Conservation (phyloP, 306 rosid genomes). For the Lagenaria siceraria region DNA sequence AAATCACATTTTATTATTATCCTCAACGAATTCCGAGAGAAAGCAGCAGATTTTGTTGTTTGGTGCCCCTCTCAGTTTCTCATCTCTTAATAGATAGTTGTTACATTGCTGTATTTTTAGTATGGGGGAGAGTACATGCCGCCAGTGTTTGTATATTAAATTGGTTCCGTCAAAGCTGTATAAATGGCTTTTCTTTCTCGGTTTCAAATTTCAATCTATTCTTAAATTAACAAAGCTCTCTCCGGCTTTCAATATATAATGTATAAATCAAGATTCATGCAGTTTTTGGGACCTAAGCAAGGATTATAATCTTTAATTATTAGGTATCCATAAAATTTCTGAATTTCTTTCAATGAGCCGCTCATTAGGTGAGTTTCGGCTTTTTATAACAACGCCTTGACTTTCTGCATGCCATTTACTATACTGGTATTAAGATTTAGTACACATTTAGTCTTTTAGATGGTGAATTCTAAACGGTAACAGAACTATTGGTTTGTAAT, state of each 20-base stretch:
- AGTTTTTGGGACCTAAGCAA: not conserved
- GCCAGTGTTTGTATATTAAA: constrained; percentile 5
- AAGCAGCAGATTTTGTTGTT: constrained; percentile 8
- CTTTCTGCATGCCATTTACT: no score
- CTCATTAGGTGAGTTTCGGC: no score
- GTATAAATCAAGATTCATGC: not conserved
- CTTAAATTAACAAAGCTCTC: not conserved
- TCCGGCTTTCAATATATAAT: not conserved
- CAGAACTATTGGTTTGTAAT: no score
- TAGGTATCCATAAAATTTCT: not conserved
- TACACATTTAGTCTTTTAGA: no score
- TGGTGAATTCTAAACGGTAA: no score
- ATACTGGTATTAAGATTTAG: no score
- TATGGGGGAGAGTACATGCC: not conserved
- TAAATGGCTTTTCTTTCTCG: not conserved
- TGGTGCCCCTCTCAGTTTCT: not conserved
- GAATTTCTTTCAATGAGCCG: not conserved
- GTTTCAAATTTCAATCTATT: not conserved
- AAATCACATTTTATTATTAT: constrained; percentile 1
- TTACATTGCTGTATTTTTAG: constrained; percentile 1
- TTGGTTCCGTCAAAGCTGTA: constrained; percentile 5
- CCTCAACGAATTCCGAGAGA: not conserved
- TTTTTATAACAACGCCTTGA: no score
- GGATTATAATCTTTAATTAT: not conserved
- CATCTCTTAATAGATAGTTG: not conserved